These are phyloP conservation scores for Xylariaceae sp. DNA, from an alignment of 2,329 filamentous ascomycete species.

Conservation along the genomic window DNA sequence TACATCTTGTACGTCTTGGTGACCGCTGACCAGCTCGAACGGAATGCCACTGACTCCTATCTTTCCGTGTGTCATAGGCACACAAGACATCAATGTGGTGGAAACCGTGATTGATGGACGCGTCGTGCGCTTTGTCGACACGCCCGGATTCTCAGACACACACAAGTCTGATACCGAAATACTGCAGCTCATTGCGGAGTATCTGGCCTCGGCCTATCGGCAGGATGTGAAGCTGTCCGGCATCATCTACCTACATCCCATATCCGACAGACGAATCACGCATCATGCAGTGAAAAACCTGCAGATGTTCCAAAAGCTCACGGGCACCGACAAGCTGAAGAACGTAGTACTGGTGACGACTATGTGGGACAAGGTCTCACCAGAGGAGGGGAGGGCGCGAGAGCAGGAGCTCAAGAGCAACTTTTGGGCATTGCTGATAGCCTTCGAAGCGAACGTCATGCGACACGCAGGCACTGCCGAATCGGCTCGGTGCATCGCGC, in stretches of 20 bases:
- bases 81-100: constrained; percentile 29
- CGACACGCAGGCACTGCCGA: constrained; percentile 24
- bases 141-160: constrained; percentile 45
- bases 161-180: constrained; percentile 40
- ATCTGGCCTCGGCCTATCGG: constrained; percentile 32
- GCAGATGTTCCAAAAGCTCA: constrained; percentile 41
- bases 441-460: constrained; percentile 28
- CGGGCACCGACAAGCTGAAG: constrained; percentile 36
- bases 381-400: constrained; percentile 22
- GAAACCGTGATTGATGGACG: constrained; percentile 28
- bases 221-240: constrained; percentile 35
- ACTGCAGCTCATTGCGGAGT: constrained; percentile 38
- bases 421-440: constrained; percentile 36
- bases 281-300: constrained; percentile 38
- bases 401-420: constrained; percentile 34
- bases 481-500: constrained; percentile 23
- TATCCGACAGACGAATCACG: constrained; percentile 38
- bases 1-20: constrained; percentile 28
- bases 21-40: not conserved
- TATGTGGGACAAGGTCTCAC: constrained; percentile 38
- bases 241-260: constrained; percentile 43
- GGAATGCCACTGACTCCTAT: not conserved
- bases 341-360: constrained; percentile 40
- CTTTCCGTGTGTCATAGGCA: constrained; percentile 21
- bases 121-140: constrained; percentile 38